Conservation (phyloP, 768 basidiomycete species). For the Mycena belliarum region DNA sequence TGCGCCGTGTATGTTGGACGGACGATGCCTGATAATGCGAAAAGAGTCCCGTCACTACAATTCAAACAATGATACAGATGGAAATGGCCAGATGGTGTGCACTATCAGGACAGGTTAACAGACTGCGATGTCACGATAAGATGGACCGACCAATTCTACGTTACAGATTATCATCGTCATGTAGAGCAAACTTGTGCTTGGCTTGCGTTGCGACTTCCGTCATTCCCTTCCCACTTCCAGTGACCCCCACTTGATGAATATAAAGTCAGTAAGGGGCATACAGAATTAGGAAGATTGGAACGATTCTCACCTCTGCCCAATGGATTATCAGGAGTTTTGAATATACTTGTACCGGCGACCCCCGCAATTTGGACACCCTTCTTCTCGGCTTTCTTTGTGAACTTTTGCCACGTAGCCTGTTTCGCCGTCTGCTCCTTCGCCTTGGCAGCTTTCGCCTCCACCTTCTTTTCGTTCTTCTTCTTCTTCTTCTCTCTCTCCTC, state of each 20-base stretch:
- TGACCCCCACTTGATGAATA: conserved; percentile 72
- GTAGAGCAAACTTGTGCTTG: conserved; percentile 73
- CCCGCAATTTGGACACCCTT: conserved; percentile 92
- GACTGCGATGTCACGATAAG: too few relatives aligned
- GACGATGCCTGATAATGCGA: conserved; percentile 11
- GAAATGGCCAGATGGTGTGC: conserved; percentile 11
- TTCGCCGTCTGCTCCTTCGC: conserved; percentile 85
- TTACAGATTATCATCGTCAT: conserved; percentile 44
- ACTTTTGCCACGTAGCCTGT: conserved; percentile 91
- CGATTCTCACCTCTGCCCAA: conserved; percentile 70
- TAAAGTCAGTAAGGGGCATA: conserved; percentile 19
- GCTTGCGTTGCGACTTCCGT: conserved; percentile 65
- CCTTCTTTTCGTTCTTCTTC: conserved; percentile 94
- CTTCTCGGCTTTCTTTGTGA: conserved; percentile 92
- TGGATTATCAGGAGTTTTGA: conserved; percentile 93
- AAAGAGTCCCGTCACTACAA: conserved; percentile 18
- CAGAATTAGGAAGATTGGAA: conserved; percentile 19
- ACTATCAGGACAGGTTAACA: not conserved
- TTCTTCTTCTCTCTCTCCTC: conserved; percentile 88
- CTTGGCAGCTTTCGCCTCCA: conserved; percentile 80
- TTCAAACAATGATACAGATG: conserved; percentile 21
- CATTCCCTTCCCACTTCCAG: conserved; percentile 88
- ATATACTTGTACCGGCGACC: conserved; percentile 85
- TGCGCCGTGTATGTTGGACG: not conserved
- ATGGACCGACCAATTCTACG: conserved; percentile 10